Evolutionary conservation across 2,329 filamentous ascomycete genomes (phyloP).

Genomic region (Scedosporium minutisporum): DNA sequence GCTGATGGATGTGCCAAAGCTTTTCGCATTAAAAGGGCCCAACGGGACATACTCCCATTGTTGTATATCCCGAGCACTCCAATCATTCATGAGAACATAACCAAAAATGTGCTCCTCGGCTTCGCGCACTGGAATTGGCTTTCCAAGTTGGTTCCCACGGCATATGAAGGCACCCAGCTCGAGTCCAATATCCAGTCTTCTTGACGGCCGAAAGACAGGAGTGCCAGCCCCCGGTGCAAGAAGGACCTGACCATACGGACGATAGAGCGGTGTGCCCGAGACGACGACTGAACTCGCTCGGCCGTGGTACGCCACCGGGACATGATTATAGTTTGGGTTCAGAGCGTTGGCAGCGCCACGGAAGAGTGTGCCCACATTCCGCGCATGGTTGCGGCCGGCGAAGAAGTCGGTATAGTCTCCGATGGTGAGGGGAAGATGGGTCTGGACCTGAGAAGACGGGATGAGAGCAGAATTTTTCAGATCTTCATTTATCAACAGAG

Average conservation of each 20-base stretch:
- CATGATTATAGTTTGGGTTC: conserved; percentile 63
- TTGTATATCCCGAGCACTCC: conserved; percentile 49
- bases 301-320: conserved; percentile 67
- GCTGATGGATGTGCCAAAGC: conserved; percentile 43
- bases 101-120: conserved; percentile 62
- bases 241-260: conserved; percentile 60
- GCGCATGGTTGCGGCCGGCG: neutral
- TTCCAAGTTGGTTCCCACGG: conserved; percentile 35
- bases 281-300: conserved; percentile 60
- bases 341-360: conserved; percentile 64
- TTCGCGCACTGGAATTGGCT: conserved; percentile 10
- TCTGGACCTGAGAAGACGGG: conserved; percentile 38
- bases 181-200: conserved; percentile 55
- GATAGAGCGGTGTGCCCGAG: conserved; percentile 55
- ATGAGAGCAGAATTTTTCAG: conserved; percentile 21
- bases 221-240: conserved; percentile 41
- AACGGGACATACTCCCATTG: conserved; percentile 42
- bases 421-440: conserved; percentile 39
- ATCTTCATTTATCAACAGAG: conserved; percentile 25
- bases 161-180: conserved; percentile 64
- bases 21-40: conserved; percentile 49
- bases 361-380: conserved; percentile 47
- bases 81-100: conserved; percentile 50
- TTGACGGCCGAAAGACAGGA: conserved; percentile 22
- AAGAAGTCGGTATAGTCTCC: conserved; percentile 3